These are phyloP conservation scores for Nosema muscidifuracis DNA, from an alignment of 371 early-diverging fungal genomes.

Conservation along the genomic window DNA sequence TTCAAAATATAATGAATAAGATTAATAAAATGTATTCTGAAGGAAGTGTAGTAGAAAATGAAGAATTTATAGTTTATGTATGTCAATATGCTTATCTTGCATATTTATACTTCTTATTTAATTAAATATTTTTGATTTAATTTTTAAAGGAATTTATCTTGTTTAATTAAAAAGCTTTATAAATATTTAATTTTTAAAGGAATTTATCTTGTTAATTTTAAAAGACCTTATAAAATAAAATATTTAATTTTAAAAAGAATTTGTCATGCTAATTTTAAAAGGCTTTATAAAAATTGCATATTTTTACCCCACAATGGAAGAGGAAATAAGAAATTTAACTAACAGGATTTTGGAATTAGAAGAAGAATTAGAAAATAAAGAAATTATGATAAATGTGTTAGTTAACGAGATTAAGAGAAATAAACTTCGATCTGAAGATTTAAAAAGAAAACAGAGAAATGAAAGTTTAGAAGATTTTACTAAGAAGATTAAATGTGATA, in stretches of 20 bases:
- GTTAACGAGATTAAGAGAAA: constrained; percentile 15
- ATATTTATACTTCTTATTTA: not conserved
- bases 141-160: no score
- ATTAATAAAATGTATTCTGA: not conserved
- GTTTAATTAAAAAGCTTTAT: not conserved
- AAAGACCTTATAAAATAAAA: not conserved
- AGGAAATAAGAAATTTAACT: not conserved
- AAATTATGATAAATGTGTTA: constrained; percentile 37
- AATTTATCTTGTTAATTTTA: not conserved
- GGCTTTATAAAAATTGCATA: not conserved
- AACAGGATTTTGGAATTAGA: constrained; percentile 19
- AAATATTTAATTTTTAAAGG: not conserved
- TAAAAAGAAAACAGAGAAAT: not conserved
- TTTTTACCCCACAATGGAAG: constrained; percentile 8
- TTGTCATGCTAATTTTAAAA: not conserved
- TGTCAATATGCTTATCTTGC: not conserved
- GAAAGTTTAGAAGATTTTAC: not conserved
- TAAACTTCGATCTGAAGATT: not conserved
- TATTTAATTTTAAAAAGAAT: no score
- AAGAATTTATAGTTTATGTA: not conserved
- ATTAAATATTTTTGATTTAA: not conserved
- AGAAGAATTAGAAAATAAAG: constrained; percentile 28
- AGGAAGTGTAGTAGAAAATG: constrained; percentile 11
- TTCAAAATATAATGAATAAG: not conserved
- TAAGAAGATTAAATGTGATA: not conserved